Conservation (phyloP, 2,329 filamentous ascomycete genomes). For the Pseudocercospora vitis region DNA sequence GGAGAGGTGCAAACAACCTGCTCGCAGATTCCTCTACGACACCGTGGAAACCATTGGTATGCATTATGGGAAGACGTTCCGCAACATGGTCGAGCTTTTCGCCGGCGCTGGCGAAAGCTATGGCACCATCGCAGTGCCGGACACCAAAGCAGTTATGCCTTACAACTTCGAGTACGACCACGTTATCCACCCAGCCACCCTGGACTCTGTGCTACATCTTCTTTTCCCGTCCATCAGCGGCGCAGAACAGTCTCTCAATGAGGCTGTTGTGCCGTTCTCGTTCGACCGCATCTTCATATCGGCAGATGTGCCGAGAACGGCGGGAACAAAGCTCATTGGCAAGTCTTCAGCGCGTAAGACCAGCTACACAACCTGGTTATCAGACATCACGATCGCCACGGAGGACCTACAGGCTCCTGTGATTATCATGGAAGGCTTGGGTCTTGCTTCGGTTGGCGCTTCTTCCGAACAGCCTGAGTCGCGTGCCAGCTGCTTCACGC, state of each 20-base stretch:
- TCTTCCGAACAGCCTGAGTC: conserved; percentile 12
- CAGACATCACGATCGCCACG: background rate
- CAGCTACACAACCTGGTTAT: conserved; percentile 12
- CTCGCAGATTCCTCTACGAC: conserved; percentile 8
- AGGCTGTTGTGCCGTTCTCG: conserved; percentile 19
- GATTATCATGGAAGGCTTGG: conserved; percentile 13
- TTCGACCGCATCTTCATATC: conserved; percentile 17
- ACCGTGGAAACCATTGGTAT: conserved; percentile 18
- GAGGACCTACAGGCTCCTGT: conserved; percentile 1
- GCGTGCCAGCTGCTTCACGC: conserved; percentile 14
- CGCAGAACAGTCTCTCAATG: conserved; percentile 12
- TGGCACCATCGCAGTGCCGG: conserved; percentile 17
- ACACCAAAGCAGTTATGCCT: conserved; percentile 55
- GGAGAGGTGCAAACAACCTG: conserved; percentile 1
- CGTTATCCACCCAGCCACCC: conserved; percentile 58
- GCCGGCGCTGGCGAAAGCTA: conserved; percentile 5
- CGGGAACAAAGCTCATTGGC: conserved; percentile 5
- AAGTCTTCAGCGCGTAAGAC: conserved; percentile 7
- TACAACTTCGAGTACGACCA: conserved; percentile 55
- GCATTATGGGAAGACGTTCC: conserved; percentile 22
- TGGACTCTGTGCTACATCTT: conserved; percentile 57
- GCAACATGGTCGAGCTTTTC: conserved; percentile 15
- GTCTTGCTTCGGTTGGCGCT: conserved; percentile 12
- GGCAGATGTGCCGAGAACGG: conserved; percentile 5
- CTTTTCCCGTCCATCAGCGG: conserved; percentile 12